Conservation (phyloP, 768 basidiomycete genomes). For the Tylopilus vinaceipallidus region DNA sequence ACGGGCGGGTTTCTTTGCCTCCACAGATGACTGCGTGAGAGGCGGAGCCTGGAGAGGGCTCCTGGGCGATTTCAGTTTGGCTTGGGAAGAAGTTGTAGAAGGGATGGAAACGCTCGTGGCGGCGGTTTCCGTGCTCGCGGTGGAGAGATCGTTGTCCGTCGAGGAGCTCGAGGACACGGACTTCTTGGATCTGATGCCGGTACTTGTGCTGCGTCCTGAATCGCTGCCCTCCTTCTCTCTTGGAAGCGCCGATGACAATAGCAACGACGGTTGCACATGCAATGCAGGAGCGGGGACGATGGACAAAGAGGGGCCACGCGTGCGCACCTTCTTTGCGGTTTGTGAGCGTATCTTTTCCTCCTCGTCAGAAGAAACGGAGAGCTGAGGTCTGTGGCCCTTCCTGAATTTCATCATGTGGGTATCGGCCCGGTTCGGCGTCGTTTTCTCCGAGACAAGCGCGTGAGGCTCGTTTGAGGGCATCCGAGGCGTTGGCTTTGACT, state of each 20-base stretch:
- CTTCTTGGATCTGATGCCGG: constrained; percentile 21
- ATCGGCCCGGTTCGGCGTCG: constrained; percentile 15
- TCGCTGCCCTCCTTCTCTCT: constrained; percentile 12
- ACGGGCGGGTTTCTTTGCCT: constrained; percentile 32
- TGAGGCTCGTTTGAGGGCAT: constrained; percentile 26
- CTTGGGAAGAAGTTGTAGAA: constrained; percentile 17
- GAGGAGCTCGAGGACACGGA: constrained; percentile 30
- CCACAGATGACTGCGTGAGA: constrained; percentile 12
- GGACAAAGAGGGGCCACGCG: constrained; percentile 34
- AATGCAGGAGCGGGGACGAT: constrained; percentile 23
- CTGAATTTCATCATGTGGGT: constrained; percentile 21
- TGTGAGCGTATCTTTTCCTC: constrained; percentile 65
- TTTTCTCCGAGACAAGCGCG: constrained; percentile 12
- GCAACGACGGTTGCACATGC: constrained; percentile 20
- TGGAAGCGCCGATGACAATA: constrained; percentile 21
- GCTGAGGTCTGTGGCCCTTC: constrained; percentile 39
- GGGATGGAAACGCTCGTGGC: constrained; percentile 26
- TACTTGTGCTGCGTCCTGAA: constrained; percentile 17
- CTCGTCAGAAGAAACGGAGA: constrained; percentile 68
- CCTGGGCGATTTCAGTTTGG: constrained; percentile 24
- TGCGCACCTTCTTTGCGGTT: constrained; percentile 61
- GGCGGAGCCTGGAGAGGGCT: constrained; percentile 22
- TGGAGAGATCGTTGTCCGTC: constrained; percentile 34
- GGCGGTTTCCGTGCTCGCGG: constrained; percentile 31
- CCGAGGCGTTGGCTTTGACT: constrained; percentile 14